Evolutionary conservation across 495 filamentous ascomycete species (phyloP), one percentile per base, ranked within the genome.

Genomic region (Physcia stellaris): DNA sequence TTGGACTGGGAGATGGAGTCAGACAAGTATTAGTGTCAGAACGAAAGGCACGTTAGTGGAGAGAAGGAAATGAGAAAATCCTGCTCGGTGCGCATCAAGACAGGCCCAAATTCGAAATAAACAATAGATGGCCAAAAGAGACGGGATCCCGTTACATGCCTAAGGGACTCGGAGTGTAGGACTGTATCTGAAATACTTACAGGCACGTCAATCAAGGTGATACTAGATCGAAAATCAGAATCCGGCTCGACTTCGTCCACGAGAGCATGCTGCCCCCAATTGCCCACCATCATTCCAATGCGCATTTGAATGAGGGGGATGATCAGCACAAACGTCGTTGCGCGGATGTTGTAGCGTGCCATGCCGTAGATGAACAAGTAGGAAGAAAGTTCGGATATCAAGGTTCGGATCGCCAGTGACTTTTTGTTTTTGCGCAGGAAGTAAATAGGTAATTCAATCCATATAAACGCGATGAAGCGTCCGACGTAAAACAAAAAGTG

Each of bases 181-280:
- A n/a, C n/a, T n/a, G 12, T 21, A 24, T 9, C 28, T 24, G 21
- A 24, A 19, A 10, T n/a, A 60, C 73, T 56, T 65, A 83, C 79
- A 10, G 76, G 57, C 6, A 81, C 76, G 53, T 84, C 79, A 38
- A 84, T 76, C 32, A 83, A 46, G 3, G 79, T 83, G 43, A 83
- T 80, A 47, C 75, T 81, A 1, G 73, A 77, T 4, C 77, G 61
- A 39, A 75, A 82, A 48, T 83, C 78, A 6, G 77, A 81, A 35
- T 73, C 65, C 0, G 79, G 79, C 27, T 81, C 75, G 11, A 61
- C 54, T 12, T 78, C 69, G 43, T 84, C 79, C 4, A 83, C 79
- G 20, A 83, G 67, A 4, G 79, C 79, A 50, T 84, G 79, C 42
- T 84, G 79, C 18, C 75, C 79, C 75, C 76, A 84, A 48, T 84